Evolutionary conservation across 306 rosid genomes (phyloP), one percentile per base, ranked within the genome.

Genomic region (Trifolium fragiferum): DNA sequence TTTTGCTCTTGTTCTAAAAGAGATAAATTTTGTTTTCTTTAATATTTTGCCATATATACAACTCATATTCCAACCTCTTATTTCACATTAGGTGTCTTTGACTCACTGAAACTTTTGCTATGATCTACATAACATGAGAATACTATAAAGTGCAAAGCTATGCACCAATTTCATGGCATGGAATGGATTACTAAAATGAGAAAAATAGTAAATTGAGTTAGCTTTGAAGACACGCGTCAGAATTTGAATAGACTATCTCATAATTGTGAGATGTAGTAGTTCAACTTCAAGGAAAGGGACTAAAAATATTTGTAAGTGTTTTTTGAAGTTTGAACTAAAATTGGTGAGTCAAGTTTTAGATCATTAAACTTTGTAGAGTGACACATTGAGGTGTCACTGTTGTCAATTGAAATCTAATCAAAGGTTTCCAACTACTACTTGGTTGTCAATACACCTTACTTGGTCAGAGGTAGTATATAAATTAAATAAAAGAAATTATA

Each of bases 341-440:
- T 51, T 25, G 78, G 61, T 69, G 82, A 81, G 78, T 70, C 88
- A 76, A 78, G 41, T 70, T 70, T 78, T 59, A 32, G 69, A 74
- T 65, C 81, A 83, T 83, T 83, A 80, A 86, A 27, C 76, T 38
- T 70, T 46, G 18, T 40, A 32, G 58, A 60, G 86, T 68, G 86
- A 82, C 76, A 51, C 80, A 80, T n/a, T 81, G 85, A 84, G 81
- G 82, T 85, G 87, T 83, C 82, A 76, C 78, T 83, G 77, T 86
- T 81, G 73, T 67, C 69, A 66, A 78, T 86, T 81, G 41, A 86
- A 61, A 75, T 74, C 33, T 51, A 83, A 78, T 68, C 87, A 78
- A 86, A 72, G 43, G 76, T 68, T 83, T 72, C 57, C 82, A 76
- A 49, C 83, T 65, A 78, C 75, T 65, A 78, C 75, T 65, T 59